Base-by-base conservation (phyloP, 2,329 filamentous ascomycete genomes). In the Xylariomycetidae sp. region DNA sequence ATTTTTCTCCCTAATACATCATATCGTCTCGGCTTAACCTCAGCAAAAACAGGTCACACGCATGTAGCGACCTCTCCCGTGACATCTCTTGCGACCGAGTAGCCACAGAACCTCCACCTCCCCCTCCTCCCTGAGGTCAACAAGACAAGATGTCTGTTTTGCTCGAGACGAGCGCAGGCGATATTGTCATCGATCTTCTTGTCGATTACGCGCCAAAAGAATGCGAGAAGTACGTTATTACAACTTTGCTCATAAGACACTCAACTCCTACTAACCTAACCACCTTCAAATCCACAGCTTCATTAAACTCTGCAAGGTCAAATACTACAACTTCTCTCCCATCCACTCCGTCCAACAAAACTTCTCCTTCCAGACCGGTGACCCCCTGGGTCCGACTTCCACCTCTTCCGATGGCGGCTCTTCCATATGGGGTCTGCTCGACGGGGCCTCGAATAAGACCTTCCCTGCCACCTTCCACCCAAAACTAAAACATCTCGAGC, bases 251-350 rank as follows among this genome's bases (percentile, higher is more conserved):
- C n/a, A n/a, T n/a, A n/a, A n/a, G n/a, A n/a, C n/a, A n/a, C n/a
- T n/a, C n/a, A n/a, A n/a, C n/a, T n/a, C n/a, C n/a, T n/a, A n/a
- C n/a, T n/a, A n/a, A n/a, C n/a, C n/a, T n/a, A n/a, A n/a, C n/a
- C n/a, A n/a, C n/a, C n/a, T n/a, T n/a, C n/a, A n/a, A n/a, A n/a
- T 67, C 69, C 71, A 68, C 62, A 94, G 88, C 73, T 97, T 98
- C 62, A 70, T 98, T 37, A 97, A 98, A 73, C 85, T 98, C 50
- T 96, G 92, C 78, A 97, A 97, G 67, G 72, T 88, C 64, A 98
- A 96, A 69, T 98, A 97, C 68, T 98, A 96, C 79, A 97, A 97
- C 69, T 97, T 94, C 61, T 82, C 88, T 5, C 92, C 90, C 16
- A 69, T 97, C 34, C 87, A 96, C 66, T 88, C 83, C 47, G 78